Base-by-base conservation (phyloP, 129 eudicot species). In the Chrysanthemum lavandulifolium region DNA sequence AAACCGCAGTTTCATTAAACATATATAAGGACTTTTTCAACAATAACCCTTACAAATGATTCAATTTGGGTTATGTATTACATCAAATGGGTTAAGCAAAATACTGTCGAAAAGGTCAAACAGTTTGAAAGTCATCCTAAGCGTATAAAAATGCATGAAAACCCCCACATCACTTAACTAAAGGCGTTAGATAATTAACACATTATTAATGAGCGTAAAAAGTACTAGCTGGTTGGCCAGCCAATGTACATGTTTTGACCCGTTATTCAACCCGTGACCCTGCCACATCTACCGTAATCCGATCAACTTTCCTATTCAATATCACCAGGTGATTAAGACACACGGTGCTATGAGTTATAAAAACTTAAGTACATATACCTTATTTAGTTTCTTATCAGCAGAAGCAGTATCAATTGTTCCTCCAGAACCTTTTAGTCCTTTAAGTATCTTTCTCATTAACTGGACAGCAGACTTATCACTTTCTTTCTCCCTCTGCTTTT, bases 381-480 rank as follows among this genome's bases (percentile, higher is more conserved):
- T 91, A 47, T 76, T 81, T 67, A 78, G 80, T 82, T 86, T 91
- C 65, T 82, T 86, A 58, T 91, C 96, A 54, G 95, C 78, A 63
- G 89, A 73, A 65, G 84, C 68, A 68, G 78, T 59, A 71, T 91
- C 88, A 50, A 61, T 48, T 12, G 68, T 75, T 59, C 87, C 91
- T 31, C 84, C 83, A 49, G 88, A 77, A 33, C 77, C 73, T 49
- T 79, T 80, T 76, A 60, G 86, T 63, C 79, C 86, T 79, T 86
- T 91, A 19, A 88, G 88, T 67, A 88, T 73, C 82, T 81, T 91
- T 79, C 86, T 91, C 96, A 88, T 69, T 58, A 88, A 76, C 43
- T 82, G 82, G 16, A 84, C 84, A 50, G 90, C 79, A 70, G 93
- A 88, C 61, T 77, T 88, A 13, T 86, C 95, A 4, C 83, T 55